phyloP scores from a whole-genome alignment of 805 yeast genomes.

The Suhomyces faveliae region DNA sequence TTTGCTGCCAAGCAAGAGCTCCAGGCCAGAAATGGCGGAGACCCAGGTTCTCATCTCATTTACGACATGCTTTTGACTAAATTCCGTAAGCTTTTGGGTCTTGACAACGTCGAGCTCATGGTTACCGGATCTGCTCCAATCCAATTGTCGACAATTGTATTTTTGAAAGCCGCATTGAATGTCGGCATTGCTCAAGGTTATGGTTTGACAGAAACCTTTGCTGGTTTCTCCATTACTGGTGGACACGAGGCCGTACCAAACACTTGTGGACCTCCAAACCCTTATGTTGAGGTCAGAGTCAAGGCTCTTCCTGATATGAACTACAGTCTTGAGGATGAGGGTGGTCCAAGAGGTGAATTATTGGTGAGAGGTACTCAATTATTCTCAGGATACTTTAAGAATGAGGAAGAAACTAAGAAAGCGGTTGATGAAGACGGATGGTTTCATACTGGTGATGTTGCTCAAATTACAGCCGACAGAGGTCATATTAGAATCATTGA shows the following conservation, averaged over 20 bases:
- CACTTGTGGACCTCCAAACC: constrained; percentile 22
- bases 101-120: constrained; percentile 24
- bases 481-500: constrained; percentile 27
- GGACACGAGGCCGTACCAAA: constrained; percentile 22
- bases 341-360: constrained; percentile 29
- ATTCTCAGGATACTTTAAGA: constrained; percentile 25
- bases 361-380: constrained; percentile 27
- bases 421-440: constrained; percentile 23
- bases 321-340: constrained; percentile 19
- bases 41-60: constrained; percentile 16
- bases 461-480: constrained; percentile 11
- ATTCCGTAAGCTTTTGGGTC: constrained; percentile 32
- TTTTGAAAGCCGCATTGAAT: constrained; percentile 25
- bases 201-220: constrained; percentile 34
- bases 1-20: constrained; percentile 17
- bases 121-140: constrained; percentile 30
- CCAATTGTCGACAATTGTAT: constrained; percentile 18
- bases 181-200: constrained; percentile 32
- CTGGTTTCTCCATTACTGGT: constrained; percentile 18
- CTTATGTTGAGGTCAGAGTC: constrained; percentile 20
- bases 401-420: constrained; percentile 23
- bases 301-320: constrained; percentile 26
- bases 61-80: constrained; percentile 28
- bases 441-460: constrained; percentile 29
- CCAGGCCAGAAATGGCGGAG: constrained; percentile 16